Evolutionary conservation across 2,329 filamentous ascomycete species (phyloP).

Genomic region (Cyphellophora europaea): DNA sequence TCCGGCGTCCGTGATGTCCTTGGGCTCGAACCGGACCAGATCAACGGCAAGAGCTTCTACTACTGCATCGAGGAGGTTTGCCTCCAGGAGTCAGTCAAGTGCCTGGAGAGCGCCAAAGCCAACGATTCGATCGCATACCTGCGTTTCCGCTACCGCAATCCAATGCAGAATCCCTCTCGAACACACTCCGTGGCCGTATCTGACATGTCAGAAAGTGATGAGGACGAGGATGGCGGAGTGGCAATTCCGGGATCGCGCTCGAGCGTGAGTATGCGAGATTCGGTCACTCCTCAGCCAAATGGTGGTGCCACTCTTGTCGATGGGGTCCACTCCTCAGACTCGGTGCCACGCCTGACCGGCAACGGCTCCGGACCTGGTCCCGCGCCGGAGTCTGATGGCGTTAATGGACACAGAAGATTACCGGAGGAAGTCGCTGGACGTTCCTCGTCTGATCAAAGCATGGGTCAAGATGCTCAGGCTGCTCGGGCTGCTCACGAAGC

Average conservation of each 20-base stretch:
- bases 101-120: slow-evolving; percentile 74
- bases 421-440: slow-evolving; percentile 1
- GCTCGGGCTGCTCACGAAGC: slow-evolving; percentile 26
- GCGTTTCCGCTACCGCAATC: slow-evolving; percentile 75
- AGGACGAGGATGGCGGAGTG: slow-evolving; percentile 28
- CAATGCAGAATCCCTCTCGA: slow-evolving; percentile 49
- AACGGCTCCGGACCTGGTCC: slow-evolving; percentile 15
- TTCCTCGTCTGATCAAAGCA: slow-evolving; percentile 34
- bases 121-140: slow-evolving; percentile 88
- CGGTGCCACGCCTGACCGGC: slow-evolving; percentile 4
- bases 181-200: slow-evolving; percentile 30
- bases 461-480: slow-evolving; percentile 26
- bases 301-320: not conserved
- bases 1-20: slow-evolving; percentile 66
- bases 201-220: slow-evolving; percentile 40
- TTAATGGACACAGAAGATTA: slow-evolving; percentile 1
- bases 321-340: not conserved
- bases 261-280: not conserved
- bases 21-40: slow-evolving; percentile 58
- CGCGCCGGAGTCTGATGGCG: not conserved
- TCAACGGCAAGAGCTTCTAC: slow-evolving; percentile 74
- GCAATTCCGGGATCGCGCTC: not conserved
- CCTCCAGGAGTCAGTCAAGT: slow-evolving; percentile 64
- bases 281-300: not conserved
- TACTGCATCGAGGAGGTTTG: slow-evolving; percentile 75